Evolutionary conservation across 2,329 filamentous ascomycete genomes (phyloP), one percentile per base, ranked within the genome.

Genomic region (Aspergillus sp.): DNA sequence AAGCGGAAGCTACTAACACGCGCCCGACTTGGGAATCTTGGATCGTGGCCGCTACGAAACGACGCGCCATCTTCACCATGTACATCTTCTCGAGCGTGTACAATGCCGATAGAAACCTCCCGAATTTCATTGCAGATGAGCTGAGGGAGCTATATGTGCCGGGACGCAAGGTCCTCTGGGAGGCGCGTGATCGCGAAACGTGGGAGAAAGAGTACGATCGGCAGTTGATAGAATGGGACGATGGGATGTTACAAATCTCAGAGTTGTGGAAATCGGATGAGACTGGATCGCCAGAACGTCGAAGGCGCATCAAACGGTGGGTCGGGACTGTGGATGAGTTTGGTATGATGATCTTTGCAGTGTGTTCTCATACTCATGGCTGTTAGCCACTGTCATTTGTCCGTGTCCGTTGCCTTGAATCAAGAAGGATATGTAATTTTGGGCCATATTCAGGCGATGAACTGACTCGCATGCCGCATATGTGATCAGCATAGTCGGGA

Each of bases 51-150:
- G 78, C 81, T 41, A 72, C 81, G 0, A 83, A 82, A 54, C 71
- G 80, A 2, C 72, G 82, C 3, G 76, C 78, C 0, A 53, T 84
- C 0, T 81, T 73, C 52, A 69, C 72, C 0, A 78, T 82, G 73
- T 83, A 82, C 50, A 64, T 83, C 3, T 76, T 83, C 41, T 79
- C 80, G 52, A 81, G 74, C 40, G 61, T 81, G 0, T 73, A 82
- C 6, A 73, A 74, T 1, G 60, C 72, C 0, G 66, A 74, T 8
- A 70, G 79, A 4, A 69, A 69, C 0, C 57, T 79, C 0, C 75
- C 77, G 0, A 77, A 73, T 0, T 82, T 77, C 45, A 62, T 82
- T 0, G 79, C 76, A 0, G 74, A 69, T 0, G 81, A 83, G 57
- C 62, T 83, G 13, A 62, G 58, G 2, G 75, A 73, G 0, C 55